These are phyloP conservation scores for Acacia pycnantha DNA, from an alignment of 331 rosid genomes.

Conservation along the genomic window DNA sequence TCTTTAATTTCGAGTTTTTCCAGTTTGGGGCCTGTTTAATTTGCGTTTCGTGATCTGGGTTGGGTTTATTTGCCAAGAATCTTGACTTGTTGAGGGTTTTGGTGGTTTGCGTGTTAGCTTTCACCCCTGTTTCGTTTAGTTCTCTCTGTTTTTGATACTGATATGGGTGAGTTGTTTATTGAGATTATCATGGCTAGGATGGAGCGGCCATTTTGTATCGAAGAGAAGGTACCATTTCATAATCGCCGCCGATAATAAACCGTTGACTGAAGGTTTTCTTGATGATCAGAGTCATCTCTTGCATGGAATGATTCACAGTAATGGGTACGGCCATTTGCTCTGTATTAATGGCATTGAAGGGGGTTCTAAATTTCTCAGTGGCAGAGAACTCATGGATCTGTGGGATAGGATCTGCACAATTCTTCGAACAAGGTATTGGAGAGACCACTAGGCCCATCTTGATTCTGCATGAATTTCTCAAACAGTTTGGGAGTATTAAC, in stretches of 20 bases:
- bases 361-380: constrained; percentile 75
- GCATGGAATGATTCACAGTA: constrained; percentile 77
- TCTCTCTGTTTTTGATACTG: neutral
- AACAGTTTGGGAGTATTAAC: constrained; percentile 1
- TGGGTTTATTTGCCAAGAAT: neutral
- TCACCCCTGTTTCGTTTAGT: neutral
- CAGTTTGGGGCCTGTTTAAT: neutral
- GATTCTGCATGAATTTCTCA: constrained; percentile 4
- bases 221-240: constrained; percentile 77
- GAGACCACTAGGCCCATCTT: neutral
- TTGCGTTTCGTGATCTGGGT: neutral
- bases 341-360: constrained; percentile 85
- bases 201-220: constrained; percentile 87
- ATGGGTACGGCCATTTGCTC: constrained; percentile 86
- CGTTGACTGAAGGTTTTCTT: constrained; percentile 49
- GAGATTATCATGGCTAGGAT: constrained; percentile 50
- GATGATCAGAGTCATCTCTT: constrained; percentile 64
- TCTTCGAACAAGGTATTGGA: constrained; percentile 50
- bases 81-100: neutral
- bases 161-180: constrained; percentile 1
- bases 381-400: constrained; percentile 87
- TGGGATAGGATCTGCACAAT: constrained; percentile 72
- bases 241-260: constrained; percentile 67
- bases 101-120: neutral
- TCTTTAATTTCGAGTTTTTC: neutral